A percentile compares a stretch with the other conserved stretches of the same genome.
These are phyloP conservation scores for Candida taoyuanica DNA, from an alignment of 805 yeast species.

Conservation along the genomic window DNA sequence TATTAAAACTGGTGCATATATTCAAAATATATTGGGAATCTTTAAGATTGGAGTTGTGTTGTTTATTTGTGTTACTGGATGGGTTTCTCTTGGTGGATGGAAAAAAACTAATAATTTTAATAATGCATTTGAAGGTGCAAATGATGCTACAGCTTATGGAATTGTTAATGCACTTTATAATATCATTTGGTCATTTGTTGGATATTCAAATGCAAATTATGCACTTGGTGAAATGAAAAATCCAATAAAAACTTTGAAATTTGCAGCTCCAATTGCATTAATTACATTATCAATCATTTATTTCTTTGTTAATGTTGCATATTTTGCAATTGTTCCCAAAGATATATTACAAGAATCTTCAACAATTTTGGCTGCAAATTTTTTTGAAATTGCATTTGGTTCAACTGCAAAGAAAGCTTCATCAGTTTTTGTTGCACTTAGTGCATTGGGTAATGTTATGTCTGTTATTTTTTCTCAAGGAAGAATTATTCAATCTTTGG, in stretches of 20 bases:
- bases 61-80: constrained; percentile 71
- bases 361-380: constrained; percentile 68
- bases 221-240: constrained; percentile 76
- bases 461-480: constrained; percentile 81
- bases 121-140: constrained; percentile 52
- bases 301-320: constrained; percentile 73
- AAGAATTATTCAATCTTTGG: constrained; percentile 73
- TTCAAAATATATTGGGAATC: constrained; percentile 63
- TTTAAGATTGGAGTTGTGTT: constrained; percentile 70
- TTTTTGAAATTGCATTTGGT: constrained; percentile 71
- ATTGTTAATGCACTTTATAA: constrained; percentile 73
- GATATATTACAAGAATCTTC: constrained; percentile 58
- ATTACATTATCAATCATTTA: constrained; percentile 57
- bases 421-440: constrained; percentile 73
- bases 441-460: constrained; percentile 78
- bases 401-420: constrained; percentile 64
- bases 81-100: constrained; percentile 79
- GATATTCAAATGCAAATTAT: constrained; percentile 79
- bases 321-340: constrained; percentile 75
- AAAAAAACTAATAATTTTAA: constrained; percentile 55
- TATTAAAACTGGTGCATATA: constrained; percentile 60
- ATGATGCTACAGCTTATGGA: constrained; percentile 57
- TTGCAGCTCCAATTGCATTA: constrained; percentile 75
- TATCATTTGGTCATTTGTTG: constrained; percentile 81
- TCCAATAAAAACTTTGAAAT: constrained; percentile 62